Base-by-base conservation (phyloP, 441 rosid genomes). In the Arabidopsis hybrid region DNA sequence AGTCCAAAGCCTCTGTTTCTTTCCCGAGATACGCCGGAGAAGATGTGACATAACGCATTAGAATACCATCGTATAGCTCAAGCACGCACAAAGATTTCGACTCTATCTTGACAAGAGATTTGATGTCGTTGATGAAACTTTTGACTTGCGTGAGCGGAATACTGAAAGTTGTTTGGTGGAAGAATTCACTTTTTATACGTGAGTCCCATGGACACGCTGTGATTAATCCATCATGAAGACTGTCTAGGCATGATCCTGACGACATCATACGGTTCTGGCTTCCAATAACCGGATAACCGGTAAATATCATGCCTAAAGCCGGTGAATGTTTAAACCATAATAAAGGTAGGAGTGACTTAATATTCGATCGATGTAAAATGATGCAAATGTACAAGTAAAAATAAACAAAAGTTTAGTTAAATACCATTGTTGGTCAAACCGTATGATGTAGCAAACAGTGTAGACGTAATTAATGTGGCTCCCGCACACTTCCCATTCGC, bases 131-230 rank as follows among this genome's bases (percentile, higher is more conserved):
- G 14, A 91, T 85, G 85, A 93, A 93, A 78, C 36, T 56, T 61
- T 82, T 81, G 3, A 82, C 86, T 0, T 50, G 38, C 0, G 87
- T 78, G 50, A 93, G 82, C 3, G 79, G 52, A 18, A 93, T 56
- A 65, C 87, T 84, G 40, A 93, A 81, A 1, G 89, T 75, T 45
- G 88, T 81, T 79, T 90, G 95, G 60, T 80, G 82, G 62, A 83
- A 90, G 70, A 83, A 91, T 68, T 85, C 87, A 0, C 90, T 77
- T 8, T 83, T 83, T 39, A 91, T 57, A 76, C 91, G 87, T n/a
- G 91, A 75, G 58, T 93, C 97, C 97, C 97, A 93, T 17, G 88
- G 39, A 66, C 98, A 89, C 0, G 90, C 84, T 0, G 93, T 89
- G 66, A 82, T 64, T 7, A 84, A n/a, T 11, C 71, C 82, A 62